phyloP scores from a whole-genome alignment of 352 stramenopile genomes.

The Globisporangium takayamanum region DNA sequence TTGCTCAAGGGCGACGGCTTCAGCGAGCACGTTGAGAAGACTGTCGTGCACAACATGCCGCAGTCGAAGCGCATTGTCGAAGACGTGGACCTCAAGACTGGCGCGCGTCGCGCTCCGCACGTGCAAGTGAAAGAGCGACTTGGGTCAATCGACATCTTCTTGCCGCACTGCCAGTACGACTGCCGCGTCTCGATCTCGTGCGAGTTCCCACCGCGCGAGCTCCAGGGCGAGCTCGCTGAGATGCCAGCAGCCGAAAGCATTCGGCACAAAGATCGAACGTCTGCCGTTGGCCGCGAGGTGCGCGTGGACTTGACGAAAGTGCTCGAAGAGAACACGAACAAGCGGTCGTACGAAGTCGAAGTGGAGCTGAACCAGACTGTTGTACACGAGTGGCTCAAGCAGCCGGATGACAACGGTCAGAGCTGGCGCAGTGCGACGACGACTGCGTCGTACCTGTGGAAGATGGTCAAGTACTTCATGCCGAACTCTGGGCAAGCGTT shows the following conservation, averaged over 20 bases:
- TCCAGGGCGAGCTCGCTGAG: constrained; percentile 51
- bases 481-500: constrained; percentile 70
- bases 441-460: constrained; percentile 64
- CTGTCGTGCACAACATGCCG: constrained; percentile 71
- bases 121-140: constrained; percentile 81
- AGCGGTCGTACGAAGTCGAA: constrained; percentile 71
- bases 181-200: constrained; percentile 80
- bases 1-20: constrained; percentile 69
- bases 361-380: constrained; percentile 61
- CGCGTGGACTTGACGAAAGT: constrained; percentile 83
- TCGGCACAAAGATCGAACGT: constrained; percentile 72
- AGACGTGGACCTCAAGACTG: constrained; percentile 57
- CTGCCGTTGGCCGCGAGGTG: constrained; percentile 66
- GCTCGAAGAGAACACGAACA: constrained; percentile 66
- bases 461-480: constrained; percentile 86
- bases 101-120: constrained; percentile 34
- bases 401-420: constrained; percentile 61
- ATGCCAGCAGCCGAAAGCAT: constrained; percentile 68
- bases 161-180: constrained; percentile 82
- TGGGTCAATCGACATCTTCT: constrained; percentile 80
- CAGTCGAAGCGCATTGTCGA: constrained; percentile 76
- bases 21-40: constrained; percentile 69
- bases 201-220: constrained; percentile 55
- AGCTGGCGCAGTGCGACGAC: constrained; percentile 68
- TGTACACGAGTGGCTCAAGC: constrained; percentile 72